Evolutionary conservation across 1,139 yeast species (phyloP).

Genomic region (Candida sp.): DNA sequence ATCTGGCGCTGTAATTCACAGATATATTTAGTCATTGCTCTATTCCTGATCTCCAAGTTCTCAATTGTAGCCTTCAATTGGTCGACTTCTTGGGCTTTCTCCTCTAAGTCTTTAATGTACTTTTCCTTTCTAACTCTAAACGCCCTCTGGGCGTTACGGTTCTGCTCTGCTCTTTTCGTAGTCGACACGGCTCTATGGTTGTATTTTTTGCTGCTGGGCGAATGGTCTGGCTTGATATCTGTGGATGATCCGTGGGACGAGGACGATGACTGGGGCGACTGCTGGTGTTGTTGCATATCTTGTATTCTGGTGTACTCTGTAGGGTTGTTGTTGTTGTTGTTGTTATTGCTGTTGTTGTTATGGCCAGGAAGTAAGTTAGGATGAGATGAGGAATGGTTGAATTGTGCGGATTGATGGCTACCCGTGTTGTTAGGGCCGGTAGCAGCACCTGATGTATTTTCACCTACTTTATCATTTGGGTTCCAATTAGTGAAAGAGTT

Average conservation of each 20-base stretch:
- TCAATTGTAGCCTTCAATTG: constrained; percentile 65
- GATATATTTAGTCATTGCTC: constrained; percentile 74
- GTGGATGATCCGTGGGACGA: background rate
- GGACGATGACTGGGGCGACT: background rate
- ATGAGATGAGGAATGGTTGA: background rate
- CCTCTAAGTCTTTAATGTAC: constrained; percentile 78
- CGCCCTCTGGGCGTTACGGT: constrained; percentile 88
- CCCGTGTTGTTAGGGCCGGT: no score
- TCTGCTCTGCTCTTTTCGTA: constrained; percentile 88
- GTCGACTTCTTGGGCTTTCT: constrained; percentile 65
- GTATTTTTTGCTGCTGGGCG: constrained; percentile 10
- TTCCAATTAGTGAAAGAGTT: constrained; percentile 8
- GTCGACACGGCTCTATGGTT: constrained; percentile 50
- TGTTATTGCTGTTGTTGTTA: constrained; percentile 6
- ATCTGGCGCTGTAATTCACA: constrained; percentile 43
- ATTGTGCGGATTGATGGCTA: background rate
- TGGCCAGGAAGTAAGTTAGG: background rate
- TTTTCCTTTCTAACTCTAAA: constrained; percentile 82
- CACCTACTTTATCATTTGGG: constrained; percentile 3
- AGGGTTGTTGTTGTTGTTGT: background rate
- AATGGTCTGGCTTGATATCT: background rate
- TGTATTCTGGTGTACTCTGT: background rate
- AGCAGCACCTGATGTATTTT: background rate
- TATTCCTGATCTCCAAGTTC: constrained; percentile 67
- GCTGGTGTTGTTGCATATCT: background rate